Conservation (phyloP, 2,329 filamentous ascomycete species). For the Aureobasidium leucospermi region DNA sequence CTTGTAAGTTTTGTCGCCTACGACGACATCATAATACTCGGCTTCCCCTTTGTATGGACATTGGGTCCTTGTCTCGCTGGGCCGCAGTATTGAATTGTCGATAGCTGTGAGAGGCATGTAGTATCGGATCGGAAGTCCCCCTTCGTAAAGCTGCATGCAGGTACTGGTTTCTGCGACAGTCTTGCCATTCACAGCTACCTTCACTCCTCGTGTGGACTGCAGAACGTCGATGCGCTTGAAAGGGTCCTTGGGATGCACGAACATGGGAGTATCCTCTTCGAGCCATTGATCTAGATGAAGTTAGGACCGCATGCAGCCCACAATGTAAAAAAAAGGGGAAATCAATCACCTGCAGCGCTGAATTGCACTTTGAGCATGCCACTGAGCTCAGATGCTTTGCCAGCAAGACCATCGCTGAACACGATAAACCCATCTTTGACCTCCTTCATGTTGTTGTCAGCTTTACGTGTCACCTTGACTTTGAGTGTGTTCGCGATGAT, state of each 20-base stretch:
- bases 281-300: slow-evolving; percentile 37
- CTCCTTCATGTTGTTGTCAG: neutral
- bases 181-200: slow-evolving; percentile 42
- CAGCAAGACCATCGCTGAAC: slow-evolving; percentile 17
- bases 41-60: slow-evolving; percentile 65
- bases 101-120: slow-evolving; percentile 49
- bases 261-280: slow-evolving; percentile 54
- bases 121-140: slow-evolving; percentile 50
- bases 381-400: neutral
- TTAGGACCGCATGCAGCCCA: neutral
- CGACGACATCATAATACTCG: slow-evolving; percentile 51
- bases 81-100: slow-evolving; percentile 38
- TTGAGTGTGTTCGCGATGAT: slow-evolving; percentile 21
- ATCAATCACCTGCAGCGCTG: slow-evolving; percentile 13
- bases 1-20: slow-evolving; percentile 38
- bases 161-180: slow-evolving; percentile 41
- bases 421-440: slow-evolving; percentile 27
- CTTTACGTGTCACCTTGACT: slow-evolving; percentile 17
- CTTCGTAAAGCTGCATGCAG: slow-evolving; percentile 53
- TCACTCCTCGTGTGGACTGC: slow-evolving; percentile 46
- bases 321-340: neutral
- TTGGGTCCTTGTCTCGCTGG: slow-evolving; percentile 46
- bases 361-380: slow-evolving; percentile 15
- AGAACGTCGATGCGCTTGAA: slow-evolving; percentile 59
- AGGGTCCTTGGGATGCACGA: slow-evolving; percentile 59